phyloP scores from a whole-genome alignment of 805 yeast species.

The Wickerhamomyces kurtzmanii region DNA sequence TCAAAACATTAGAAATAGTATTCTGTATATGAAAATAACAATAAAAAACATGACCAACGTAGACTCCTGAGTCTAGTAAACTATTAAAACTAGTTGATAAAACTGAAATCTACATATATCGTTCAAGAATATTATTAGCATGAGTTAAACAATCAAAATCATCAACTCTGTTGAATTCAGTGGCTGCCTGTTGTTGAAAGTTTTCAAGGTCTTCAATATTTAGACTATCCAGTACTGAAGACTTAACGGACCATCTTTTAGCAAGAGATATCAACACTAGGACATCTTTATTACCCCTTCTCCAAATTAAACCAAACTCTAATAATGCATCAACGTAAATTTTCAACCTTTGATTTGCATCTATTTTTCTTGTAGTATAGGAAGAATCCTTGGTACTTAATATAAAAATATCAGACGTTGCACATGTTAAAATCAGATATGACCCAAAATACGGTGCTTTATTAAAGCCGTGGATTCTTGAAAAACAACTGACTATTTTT shows the following conservation, averaged over 20 bases:
- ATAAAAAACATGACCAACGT: no score
- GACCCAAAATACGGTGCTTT: conserved; percentile 21
- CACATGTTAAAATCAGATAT: conserved; percentile 20
- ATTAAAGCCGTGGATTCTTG: conserved; percentile 9
- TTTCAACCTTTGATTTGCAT: conserved; percentile 11
- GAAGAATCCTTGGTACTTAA: conserved; percentile 15
- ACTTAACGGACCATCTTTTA: conserved; percentile 20
- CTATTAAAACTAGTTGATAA: no score
- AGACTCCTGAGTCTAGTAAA: no score
- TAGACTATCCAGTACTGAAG: no score
- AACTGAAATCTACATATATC: no score
- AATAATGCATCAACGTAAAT: conserved; percentile 14
- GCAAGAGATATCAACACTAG: conserved; percentile 16
- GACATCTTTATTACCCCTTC: conserved; percentile 20
- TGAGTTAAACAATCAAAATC: no score
- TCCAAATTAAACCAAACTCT: conserved; percentile 18
- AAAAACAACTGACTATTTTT: conserved; percentile 11
- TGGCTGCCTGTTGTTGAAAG: no score
- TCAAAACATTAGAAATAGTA: no score
- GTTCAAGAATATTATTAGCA: no score
- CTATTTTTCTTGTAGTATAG: conserved; percentile 9
- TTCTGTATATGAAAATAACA: no score
- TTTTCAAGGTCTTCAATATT: no score
- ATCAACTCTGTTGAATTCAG: no score
- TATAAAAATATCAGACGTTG: conserved; percentile 22